Base-by-base conservation (phyloP, 768 basidiomycete species). In the Kwoniella pini region DNA sequence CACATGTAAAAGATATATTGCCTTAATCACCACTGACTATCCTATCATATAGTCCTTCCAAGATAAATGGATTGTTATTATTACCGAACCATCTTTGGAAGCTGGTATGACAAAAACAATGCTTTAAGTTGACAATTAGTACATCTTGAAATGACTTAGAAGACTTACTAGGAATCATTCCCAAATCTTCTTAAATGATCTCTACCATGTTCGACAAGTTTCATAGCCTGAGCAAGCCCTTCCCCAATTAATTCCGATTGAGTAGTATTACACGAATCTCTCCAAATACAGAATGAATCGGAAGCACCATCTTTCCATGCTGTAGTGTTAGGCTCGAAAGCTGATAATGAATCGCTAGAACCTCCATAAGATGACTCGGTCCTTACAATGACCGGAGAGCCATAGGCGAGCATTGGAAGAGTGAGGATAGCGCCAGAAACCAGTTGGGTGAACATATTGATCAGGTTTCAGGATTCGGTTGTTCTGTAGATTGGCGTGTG, bases 1-100 rank as follows among this genome's bases (percentile, higher is more conserved):
- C 53, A 46, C 65, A 67, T 5, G 54, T 52, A 54, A 67, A 67
- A 19, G 49, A 55, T 24, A 67, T 43, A 24, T 56, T 56, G 12
- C 60, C 39, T 57, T 60, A 63, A 46, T 67, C 65, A 28, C 65
- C 65, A 27, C 53, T 52, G 27, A 67, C 53, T 22, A 67, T 53
- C 27, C 65, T 55, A 31, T 67, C 65, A 53, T 58, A 67, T 3
- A 67, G 54, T 2, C 65, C 65, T 27, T 62, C 57, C 5, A 62
- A 26, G 24, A 26, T 50, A 36, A 57, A 57, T 10, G 57, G 40
- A 53, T 67, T 49, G 39, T 53, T 55, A 7, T 53, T 43, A 24
- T 38, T 49, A n/a, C 65, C 61, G 48, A 62, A 67, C 65, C 65
- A 67, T 39, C 26, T 52, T 15, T 59, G 31, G 57, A 65, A 65